phyloP scores from a whole-genome alignment of 2,329 filamentous ascomycete species.

The Coniosporium tulheliwenetii region DNA sequence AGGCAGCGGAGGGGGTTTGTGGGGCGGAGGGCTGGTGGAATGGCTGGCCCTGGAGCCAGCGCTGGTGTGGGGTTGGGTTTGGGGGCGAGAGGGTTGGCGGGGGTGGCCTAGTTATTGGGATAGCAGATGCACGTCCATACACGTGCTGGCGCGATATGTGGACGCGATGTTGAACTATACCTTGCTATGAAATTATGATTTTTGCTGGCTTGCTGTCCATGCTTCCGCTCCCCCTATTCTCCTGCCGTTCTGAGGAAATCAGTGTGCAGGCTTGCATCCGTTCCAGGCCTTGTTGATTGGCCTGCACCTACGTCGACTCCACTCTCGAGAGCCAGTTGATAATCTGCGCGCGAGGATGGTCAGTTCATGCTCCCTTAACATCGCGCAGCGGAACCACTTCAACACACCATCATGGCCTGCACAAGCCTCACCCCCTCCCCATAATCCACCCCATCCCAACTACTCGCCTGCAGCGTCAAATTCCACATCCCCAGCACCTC shows the following conservation, averaged over 20 bases:
- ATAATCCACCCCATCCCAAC: constrained; percentile 21
- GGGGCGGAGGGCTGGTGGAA: constrained; percentile 36
- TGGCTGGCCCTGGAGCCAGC: constrained; percentile 5
- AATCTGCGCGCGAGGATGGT: constrained; percentile 6
- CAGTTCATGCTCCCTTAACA: not conserved
- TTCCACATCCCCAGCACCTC: constrained; percentile 29
- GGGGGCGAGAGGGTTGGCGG: not conserved
- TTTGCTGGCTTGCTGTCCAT: too few relatives aligned
- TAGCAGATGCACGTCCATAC: too few relatives aligned
- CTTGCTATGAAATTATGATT: too few relatives aligned
- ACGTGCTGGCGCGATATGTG: too few relatives aligned
- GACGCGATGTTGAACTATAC: too few relatives aligned
- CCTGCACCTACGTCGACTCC: constrained; percentile 3
- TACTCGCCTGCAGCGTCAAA: constrained; percentile 23
- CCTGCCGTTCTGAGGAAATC: too few relatives aligned
- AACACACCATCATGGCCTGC: constrained; percentile 26
- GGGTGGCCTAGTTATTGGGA: too few relatives aligned
- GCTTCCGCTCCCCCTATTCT: too few relatives aligned
- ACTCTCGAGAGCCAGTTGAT: constrained; percentile 20
- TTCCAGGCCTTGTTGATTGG: too few relatives aligned
- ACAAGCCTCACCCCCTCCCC: constrained; percentile 24
- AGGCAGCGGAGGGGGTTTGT: constrained; percentile 83
- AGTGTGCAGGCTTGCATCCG: too few relatives aligned
- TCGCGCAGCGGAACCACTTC: not conserved
- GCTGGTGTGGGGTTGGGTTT: constrained; percentile 10